phyloP scores from a whole-genome alignment of 2,329 filamentous ascomycete species.

The Paraphaeosphaeria sporulosa region DNA sequence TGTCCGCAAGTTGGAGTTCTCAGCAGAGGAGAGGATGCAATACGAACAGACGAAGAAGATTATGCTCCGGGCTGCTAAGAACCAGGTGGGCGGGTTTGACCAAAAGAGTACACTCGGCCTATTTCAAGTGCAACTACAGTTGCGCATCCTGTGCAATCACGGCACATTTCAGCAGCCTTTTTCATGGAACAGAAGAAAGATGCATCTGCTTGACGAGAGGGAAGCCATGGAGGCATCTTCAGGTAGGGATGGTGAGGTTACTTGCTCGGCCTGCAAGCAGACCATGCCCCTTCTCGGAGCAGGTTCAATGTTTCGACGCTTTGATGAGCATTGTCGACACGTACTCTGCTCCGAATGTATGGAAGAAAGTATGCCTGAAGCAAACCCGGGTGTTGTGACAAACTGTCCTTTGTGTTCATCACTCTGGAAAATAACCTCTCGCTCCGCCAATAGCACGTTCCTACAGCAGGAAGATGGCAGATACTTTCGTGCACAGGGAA shows the following conservation, averaged over 20 bases:
- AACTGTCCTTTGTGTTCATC: constrained; percentile 35
- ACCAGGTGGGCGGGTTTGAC: constrained; percentile 48
- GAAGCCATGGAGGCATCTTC: constrained; percentile 41
- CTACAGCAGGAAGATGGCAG: constrained; percentile 25
- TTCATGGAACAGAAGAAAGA: constrained; percentile 51
- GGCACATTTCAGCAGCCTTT: constrained; percentile 58
- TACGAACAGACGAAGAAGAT: constrained; percentile 42
- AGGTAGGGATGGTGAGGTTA: constrained; percentile 35
- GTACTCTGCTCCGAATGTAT: constrained; percentile 47
- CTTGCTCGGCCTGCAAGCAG: constrained; percentile 42
- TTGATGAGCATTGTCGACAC: constrained; percentile 38
- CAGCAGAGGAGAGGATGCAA: constrained; percentile 37
- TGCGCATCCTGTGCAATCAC: constrained; percentile 60
- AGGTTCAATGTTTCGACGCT: constrained; percentile 33
- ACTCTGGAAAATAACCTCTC: constrained; percentile 18
- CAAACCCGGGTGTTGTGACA: constrained; percentile 12
- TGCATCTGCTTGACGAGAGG: constrained; percentile 45
- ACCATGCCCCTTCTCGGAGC: constrained; percentile 29
- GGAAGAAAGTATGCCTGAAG: constrained; percentile 26
- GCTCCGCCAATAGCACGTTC: constrained; percentile 2
- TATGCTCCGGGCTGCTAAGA: constrained; percentile 49
- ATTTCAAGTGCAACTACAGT: constrained; percentile 57
- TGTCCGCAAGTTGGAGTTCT: constrained; percentile 43
- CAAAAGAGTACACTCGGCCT: constrained; percentile 52
- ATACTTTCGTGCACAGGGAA: constrained; percentile 41